phyloP scores from a whole-genome alignment of 75 land plant genomes.

The Pinus tabuliformis region DNA sequence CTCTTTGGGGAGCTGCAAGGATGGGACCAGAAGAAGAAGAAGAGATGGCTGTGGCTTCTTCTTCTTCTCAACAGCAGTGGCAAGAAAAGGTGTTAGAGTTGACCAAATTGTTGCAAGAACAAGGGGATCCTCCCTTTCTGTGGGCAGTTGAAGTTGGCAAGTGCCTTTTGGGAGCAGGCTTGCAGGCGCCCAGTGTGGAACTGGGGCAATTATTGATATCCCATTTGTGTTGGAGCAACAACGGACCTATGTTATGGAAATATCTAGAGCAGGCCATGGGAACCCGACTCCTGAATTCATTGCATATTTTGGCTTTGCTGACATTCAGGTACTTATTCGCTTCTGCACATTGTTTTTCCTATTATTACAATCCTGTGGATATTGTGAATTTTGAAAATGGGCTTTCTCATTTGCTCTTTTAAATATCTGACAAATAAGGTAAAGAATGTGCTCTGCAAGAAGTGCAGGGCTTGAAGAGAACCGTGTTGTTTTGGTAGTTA shows the following conservation, averaged over 20 bases:
- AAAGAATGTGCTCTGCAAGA: too few relatives aligned
- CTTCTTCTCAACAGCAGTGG: slow-evolving; percentile 5
- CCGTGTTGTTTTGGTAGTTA: too few relatives aligned
- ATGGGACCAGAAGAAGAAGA: neutral
- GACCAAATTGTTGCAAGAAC: slow-evolving; percentile 31
- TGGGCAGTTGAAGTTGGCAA: slow-evolving; percentile 55
- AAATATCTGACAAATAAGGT: neutral
- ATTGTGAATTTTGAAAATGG: neutral
- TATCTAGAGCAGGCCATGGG: slow-evolving; percentile 4
- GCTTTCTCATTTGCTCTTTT: neutral
- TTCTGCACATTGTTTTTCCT: neutral
- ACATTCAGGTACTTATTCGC: neutral
- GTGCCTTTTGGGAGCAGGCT: slow-evolving; percentile 26
- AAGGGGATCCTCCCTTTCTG: slow-evolving; percentile 41
- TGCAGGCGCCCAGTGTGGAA: slow-evolving; percentile 40
- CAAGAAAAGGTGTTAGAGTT: slow-evolving; percentile 34
- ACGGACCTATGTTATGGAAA: slow-evolving; percentile 46
- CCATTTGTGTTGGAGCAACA: slow-evolving; percentile 30
- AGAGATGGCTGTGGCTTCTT: neutral
- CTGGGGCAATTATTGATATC: slow-evolving; percentile 41
- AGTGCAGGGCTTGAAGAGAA: too few relatives aligned
- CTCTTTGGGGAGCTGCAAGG: too few relatives aligned
- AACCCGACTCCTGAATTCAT: neutral
- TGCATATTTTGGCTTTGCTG: neutral
- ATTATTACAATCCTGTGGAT: too few relatives aligned